Base-by-base conservation (phyloP, 306 rosid genomes). In the Vachellia pachyceras region DNA sequence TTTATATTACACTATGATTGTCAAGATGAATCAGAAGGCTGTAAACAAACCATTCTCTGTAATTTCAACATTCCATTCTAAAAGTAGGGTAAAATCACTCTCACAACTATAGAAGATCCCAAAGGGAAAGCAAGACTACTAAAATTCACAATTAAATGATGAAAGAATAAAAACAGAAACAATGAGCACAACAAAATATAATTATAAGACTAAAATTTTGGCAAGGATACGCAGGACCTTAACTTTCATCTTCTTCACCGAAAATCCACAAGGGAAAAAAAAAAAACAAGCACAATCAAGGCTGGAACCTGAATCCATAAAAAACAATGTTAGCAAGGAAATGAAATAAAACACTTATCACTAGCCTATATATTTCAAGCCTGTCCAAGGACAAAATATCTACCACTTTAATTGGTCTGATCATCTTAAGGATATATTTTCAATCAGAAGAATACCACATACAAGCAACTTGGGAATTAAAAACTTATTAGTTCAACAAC, bases 201-300 rank as follows among this genome's bases (percentile, higher is more conserved):
- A 69, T 40, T 41, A 20, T 13, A 69, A 20, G 52, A 69, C 17
- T 10, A 46, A 39, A 41, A 80, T 25, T 40, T 49, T 18, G 35
- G 67, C 15, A 79, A 82, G 84, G 94, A 88, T 90, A 88, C 91
- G 91, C 79, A 84, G 65, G 50, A 90, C 70, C 78, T 88, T 90
- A 78, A 90, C 87, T 83, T 90, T 84, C 93, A 87, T 90, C 82
- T 60, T 76, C 76, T 47, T 18, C 9, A 6, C 36, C 74, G 0
- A 55, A 20, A 69, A 68, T 68, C 50, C 20, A 68, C 73, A 41
- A 9, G 3, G 3, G 2, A 39, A 68, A 37, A 69, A 18, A 8
- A 5, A 39, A 68, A 37, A 69, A 18, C 5, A 69, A 41, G 37
- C n/a, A 69, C 10, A 5, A 44, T 69, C 55, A 44, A 42, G 18